Evolutionary conservation across 2,329 filamentous ascomycete genomes (phyloP).

Genomic region (Knoxdaviesia capensis): DNA sequence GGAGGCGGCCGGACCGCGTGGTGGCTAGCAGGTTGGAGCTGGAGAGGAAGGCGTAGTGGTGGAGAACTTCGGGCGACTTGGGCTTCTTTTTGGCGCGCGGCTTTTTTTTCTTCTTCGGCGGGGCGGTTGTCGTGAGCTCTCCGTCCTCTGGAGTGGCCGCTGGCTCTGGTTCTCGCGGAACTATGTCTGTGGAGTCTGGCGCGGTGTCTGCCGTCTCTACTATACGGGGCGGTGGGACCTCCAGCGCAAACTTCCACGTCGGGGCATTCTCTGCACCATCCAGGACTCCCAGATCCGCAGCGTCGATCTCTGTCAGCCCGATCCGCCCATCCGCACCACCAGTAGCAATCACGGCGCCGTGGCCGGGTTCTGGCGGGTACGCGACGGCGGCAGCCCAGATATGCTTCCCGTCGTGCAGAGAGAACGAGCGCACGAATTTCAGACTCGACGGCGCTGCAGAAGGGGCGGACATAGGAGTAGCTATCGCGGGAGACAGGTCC

Average conservation of each 20-base stretch:
- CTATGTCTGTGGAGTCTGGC: too few species aligned
- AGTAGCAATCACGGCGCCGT: conserved; percentile 31
- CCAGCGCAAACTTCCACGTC: too few species aligned
- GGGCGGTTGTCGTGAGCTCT: not conserved
- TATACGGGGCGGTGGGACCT: too few species aligned
- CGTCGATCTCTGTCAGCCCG: not conserved
- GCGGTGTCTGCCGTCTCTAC: too few species aligned
- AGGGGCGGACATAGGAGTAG: too few species aligned
- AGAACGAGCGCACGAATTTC: conserved; percentile 31
- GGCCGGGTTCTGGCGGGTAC: conserved; percentile 6
- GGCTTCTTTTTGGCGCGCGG: not conserved
- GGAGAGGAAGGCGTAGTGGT: conserved; percentile 42
- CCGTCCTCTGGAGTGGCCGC: too few species aligned
- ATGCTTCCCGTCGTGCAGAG: conserved; percentile 68
- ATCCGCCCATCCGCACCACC: conserved; percentile 73
- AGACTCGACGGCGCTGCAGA: conserved; percentile 11
- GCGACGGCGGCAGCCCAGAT: conserved; percentile 54
- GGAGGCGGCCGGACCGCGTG: conserved; percentile 39
- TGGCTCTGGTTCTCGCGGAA: too few species aligned
- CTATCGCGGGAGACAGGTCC: conserved; percentile 11
- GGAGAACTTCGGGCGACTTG: conserved; percentile 21
- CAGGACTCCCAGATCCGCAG: too few species aligned
- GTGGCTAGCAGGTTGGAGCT: conserved; percentile 30
- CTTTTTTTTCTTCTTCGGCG: not conserved
- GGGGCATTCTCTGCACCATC: too few species aligned